A percentile compares a stretch with the other conserved stretches of the same genome.
phyloP scores from a whole-genome alignment of 1,284 basidiomycete species.

The Singerocomus inundabilis region DNA sequence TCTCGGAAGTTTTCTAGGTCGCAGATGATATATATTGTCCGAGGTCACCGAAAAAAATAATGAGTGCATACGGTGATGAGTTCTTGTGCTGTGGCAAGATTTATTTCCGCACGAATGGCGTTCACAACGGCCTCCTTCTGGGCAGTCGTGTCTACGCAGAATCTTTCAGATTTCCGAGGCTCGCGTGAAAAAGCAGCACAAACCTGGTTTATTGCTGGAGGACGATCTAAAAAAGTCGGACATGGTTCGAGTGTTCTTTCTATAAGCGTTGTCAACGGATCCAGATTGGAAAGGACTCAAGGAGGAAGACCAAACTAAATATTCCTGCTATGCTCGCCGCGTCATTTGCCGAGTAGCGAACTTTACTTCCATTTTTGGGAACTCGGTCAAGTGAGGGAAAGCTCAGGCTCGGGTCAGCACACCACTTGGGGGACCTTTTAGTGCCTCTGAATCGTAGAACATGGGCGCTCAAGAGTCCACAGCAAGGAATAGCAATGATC shows the following conservation, averaged over 20 bases:
- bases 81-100: conserved; percentile 74
- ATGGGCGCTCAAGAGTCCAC: conserved; percentile 76
- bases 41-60: not conserved
- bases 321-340: too few species aligned
- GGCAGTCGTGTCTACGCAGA: conserved; percentile 48
- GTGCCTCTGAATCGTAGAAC: not conserved
- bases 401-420: not conserved
- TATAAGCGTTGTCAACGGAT: too few species aligned
- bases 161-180: not conserved
- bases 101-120: conserved; percentile 68
- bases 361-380: conserved; percentile 20
- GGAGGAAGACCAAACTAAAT: too few species aligned
- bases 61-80: conserved; percentile 61
- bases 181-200: not conserved
- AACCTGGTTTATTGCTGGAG: conserved; percentile 37
- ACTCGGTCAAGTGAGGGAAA: not conserved
- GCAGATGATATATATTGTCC: not conserved
- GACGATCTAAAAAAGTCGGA: conserved; percentile 49
- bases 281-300: too few species aligned
- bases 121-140: conserved; percentile 73
- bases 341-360: not conserved
- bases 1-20: conserved; percentile 69
- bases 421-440: not conserved
- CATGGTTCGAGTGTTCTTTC: conserved; percentile 34
- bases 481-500: conserved; percentile 34